A percentile compares a stretch with the other conserved stretches of the same genome.
Conservation (phyloP, 768 basidiomycete species). For the Lactarius hatsudake region DNA sequence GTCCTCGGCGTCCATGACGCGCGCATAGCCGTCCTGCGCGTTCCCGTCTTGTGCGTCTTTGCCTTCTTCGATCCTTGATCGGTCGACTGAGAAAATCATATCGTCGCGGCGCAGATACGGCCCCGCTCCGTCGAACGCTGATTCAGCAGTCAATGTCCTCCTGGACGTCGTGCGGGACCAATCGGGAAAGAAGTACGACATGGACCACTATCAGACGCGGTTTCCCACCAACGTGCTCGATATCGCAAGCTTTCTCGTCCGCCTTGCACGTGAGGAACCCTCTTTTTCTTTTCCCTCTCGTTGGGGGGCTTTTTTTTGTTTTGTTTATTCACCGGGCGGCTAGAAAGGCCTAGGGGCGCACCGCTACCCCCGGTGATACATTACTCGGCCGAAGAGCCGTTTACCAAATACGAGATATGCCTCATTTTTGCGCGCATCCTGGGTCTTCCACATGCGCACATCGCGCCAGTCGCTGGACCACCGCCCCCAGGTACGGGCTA, state of each 20-base stretch:
- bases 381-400: constrained; percentile 76
- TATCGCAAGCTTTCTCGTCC: constrained; percentile 79
- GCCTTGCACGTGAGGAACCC: constrained; percentile 56
- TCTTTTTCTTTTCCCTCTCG: constrained; percentile 17
- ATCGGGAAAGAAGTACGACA: constrained; percentile 84
- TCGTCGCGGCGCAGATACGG: constrained; percentile 63
- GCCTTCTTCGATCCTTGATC: not conserved
- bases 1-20: constrained; percentile 59
- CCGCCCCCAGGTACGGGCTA: constrained; percentile 36
- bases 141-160: constrained; percentile 87
- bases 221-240: constrained; percentile 92
- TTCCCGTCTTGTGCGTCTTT: constrained; percentile 77
- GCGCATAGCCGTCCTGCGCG: constrained; percentile 68
- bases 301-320: not conserved
- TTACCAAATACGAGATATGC: constrained; percentile 94
- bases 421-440: constrained; percentile 72
- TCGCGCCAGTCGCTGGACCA: constrained; percentile 66
- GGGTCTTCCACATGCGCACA: constrained; percentile 66
- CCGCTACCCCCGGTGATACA: constrained; percentile 74
- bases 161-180: constrained; percentile 85
- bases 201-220: constrained; percentile 93
- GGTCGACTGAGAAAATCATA: not conserved
- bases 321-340: not conserved
- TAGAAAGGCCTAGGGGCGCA: constrained; percentile 37
- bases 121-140: constrained; percentile 76